These are phyloP conservation scores for Ogataea polymorpha DNA, from an alignment of 805 yeast species.

Conservation along the genomic window DNA sequence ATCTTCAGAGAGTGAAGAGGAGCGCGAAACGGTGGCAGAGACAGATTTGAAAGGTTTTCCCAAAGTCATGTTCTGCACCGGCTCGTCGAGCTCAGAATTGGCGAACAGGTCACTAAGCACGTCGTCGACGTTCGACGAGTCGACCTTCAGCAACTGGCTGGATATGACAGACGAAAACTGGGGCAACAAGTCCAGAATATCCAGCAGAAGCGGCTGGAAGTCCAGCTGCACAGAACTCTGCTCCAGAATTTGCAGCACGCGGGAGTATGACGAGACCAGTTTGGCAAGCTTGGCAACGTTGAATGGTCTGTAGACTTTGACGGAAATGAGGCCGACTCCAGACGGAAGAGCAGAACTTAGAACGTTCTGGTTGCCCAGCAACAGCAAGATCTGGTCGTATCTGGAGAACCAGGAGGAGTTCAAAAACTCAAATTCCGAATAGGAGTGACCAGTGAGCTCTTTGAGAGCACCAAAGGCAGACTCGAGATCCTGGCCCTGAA, in stretches of 20 bases:
- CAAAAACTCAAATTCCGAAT: conserved; percentile 39
- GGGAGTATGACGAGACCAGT: conserved; percentile 49
- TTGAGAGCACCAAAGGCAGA: conserved; percentile 33
- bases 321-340: conserved; percentile 46
- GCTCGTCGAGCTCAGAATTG: conserved; percentile 50
- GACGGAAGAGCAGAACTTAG: conserved; percentile 15
- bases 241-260: conserved; percentile 58
- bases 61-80: conserved; percentile 60
- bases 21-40: conserved; percentile 13
- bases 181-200: conserved; percentile 61
- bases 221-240: conserved; percentile 48
- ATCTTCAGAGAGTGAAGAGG: conserved; percentile 31
- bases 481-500: conserved; percentile 30
- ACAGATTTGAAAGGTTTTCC: conserved; percentile 43
- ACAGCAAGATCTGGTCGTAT: conserved; percentile 45
- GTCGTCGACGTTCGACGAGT: conserved; percentile 37
- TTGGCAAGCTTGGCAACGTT: conserved; percentile 46
- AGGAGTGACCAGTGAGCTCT: conserved; percentile 27
- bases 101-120: conserved; percentile 46
- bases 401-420: conserved; percentile 26
- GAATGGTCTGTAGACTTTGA: conserved; percentile 76
- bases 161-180: conserved; percentile 51
- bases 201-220: conserved; percentile 54
- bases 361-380: conserved; percentile 53
- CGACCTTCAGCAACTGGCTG: conserved; percentile 47